These are phyloP conservation scores for Cornus florida DNA, from an alignment of 148 eudicot species.

Conservation along the genomic window DNA sequence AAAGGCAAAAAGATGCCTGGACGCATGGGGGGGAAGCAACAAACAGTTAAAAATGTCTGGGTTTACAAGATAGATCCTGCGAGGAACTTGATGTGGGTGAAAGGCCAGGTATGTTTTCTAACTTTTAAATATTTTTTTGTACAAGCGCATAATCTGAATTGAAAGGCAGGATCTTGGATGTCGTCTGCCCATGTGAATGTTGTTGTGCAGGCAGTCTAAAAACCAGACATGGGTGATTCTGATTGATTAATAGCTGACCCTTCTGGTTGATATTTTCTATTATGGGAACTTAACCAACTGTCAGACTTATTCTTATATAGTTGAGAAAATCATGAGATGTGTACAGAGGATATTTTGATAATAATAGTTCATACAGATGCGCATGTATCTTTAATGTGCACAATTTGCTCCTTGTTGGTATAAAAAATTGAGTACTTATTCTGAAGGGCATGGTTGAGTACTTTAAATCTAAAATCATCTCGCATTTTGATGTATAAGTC, in stretches of 20 bases:
- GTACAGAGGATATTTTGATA: not conserved
- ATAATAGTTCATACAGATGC: not conserved
- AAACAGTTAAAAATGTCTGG: constrained; percentile 87
- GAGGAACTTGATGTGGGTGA: constrained; percentile 92
- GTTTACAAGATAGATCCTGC: constrained; percentile 85
- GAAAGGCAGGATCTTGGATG: not conserved
- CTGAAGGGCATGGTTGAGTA: not conserved
- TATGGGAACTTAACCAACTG: not conserved
- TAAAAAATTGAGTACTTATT: not conserved
- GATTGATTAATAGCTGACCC: not conserved
- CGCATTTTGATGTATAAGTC: not conserved
- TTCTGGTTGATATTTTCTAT: not conserved
- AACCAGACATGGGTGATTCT: not conserved
- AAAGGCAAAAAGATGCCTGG: constrained; percentile 92
- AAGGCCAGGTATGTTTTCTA: constrained; percentile 73
- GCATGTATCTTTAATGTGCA: not conserved
- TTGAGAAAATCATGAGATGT: not conserved
- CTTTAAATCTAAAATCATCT: not conserved
- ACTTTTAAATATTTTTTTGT: not conserved
- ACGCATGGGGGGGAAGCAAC: constrained; percentile 79
- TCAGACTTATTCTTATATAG: not conserved
- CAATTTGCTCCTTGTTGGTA: not conserved
- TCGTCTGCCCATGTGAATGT: not conserved
- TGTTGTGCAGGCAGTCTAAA: not conserved
- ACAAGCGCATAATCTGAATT: not conserved